Evolutionary conservation across 108 stramenopile genomes (phyloP).

Genomic region (Schizochytrium sp.): DNA sequence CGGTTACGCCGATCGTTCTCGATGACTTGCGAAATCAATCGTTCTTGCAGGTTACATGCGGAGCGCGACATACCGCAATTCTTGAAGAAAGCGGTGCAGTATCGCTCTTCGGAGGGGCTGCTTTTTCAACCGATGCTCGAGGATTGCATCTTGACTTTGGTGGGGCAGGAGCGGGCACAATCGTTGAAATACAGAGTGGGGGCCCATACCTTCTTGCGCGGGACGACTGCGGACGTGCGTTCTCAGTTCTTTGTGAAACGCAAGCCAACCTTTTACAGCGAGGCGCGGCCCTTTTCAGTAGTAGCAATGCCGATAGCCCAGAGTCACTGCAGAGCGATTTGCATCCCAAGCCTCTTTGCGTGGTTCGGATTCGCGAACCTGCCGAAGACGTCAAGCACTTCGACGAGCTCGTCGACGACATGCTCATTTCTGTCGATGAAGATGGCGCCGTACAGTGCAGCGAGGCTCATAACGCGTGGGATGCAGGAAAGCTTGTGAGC

Average conservation of each 20-base stretch:
- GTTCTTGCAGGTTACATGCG: neutral
- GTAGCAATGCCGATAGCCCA: neutral
- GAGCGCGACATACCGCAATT: neutral
- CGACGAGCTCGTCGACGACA: neutral
- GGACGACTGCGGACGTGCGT: neutral
- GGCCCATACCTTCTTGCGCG: neutral
- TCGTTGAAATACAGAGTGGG: neutral
- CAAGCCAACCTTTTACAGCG: neutral
- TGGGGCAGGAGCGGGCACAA: neutral
- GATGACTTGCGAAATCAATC: neutral
- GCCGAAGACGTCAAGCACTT: neutral
- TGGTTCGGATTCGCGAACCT: neutral
- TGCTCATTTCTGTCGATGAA: neutral
- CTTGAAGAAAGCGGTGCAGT: neutral
- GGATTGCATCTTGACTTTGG: neutral
- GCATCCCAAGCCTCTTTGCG: neutral
- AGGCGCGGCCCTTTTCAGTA: neutral
- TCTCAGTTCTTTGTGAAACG: neutral
- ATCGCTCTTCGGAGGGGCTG: neutral
- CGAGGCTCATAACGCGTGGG: neutral
- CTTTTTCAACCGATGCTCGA: neutral
- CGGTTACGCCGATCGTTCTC: neutral
- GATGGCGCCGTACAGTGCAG: neutral
- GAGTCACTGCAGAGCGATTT: neutral
- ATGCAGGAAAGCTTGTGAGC: neutral